Percentiles rank a stretch among this genome's conserved stretches.
Conservation (phyloP, 169 alveolate genomes). For the Plasmodium reichenowi region DNA sequence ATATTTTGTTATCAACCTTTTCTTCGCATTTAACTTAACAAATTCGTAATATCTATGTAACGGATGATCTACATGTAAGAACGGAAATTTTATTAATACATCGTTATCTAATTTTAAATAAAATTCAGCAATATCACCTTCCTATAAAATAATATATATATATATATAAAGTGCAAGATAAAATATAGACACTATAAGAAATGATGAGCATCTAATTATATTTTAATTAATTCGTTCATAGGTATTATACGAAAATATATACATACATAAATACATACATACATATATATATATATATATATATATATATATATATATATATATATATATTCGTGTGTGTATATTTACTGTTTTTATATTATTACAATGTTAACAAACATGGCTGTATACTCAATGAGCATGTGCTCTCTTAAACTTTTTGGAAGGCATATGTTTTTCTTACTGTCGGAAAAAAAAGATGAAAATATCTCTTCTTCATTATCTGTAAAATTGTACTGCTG, state of each 20-base stretch:
- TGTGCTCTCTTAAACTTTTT: conserved; percentile 49
- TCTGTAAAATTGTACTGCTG: neutral
- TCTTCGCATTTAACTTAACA: conserved; percentile 31
- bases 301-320: neutral
- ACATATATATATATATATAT: neutral
- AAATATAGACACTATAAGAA: neutral
- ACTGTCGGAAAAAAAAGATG: conserved; percentile 25
- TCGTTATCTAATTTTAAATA: conserved; percentile 57
- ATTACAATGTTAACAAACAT: conserved; percentile 54
- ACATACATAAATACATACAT: neutral
- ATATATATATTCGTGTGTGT: neutral
- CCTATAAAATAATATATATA: conserved; percentile 10
- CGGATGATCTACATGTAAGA: conserved; percentile 67
- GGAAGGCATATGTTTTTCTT: conserved; percentile 26
- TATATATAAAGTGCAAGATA: neutral
- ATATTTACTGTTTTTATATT: neutral
- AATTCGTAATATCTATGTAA: conserved; percentile 40
- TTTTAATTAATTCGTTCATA: neutral
- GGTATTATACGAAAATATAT: neutral
- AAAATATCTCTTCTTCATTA: conserved; percentile 38
- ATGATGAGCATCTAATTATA: neutral
- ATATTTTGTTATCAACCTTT: conserved; percentile 11
- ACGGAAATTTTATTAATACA: conserved; percentile 50
- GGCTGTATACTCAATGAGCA: conserved; percentile 51
- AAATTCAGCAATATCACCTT: conserved; percentile 61